Evolutionary conservation across 345 rosid species (phyloP), one percentile per base, ranked within the genome.

Genomic region (Cardiospermum halicacabum): DNA sequence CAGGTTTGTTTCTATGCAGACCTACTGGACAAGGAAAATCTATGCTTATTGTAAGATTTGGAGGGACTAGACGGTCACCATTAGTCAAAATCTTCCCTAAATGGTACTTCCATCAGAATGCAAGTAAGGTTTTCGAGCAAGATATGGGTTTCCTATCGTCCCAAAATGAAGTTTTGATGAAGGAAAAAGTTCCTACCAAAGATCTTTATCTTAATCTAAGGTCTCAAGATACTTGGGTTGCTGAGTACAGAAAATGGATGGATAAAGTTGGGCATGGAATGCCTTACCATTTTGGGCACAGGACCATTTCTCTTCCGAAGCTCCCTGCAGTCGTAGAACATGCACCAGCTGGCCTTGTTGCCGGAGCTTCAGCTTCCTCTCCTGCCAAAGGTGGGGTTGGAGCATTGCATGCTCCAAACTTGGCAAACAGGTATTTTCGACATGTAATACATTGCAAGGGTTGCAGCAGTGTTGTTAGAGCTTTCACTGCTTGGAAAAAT

Each of bases 1-100:
- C 92, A 0, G 91, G 91, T 50, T 78, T 93, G 54, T 90, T 90
- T 75, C 97, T 93, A 10, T 93, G 97, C 64, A 80, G 98, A 68
- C 97, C 98, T 54, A 86, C 94, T 0, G 98, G 98, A 54, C 98
- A 88, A 78, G 98, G 97, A 54, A 93, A 90, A 63, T 88, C 96
- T 48, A 93, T 93, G 98, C 89, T 93, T 32, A 88, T 93, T 57
- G 97, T 84, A 48, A 72, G 96, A 75, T 90, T 93, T 67, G 97
- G 97, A 5, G 75, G 73, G 39, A 93, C 98, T 6, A 82, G 69
- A 73, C 76, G 84, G 56, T 78, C 90, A 7, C 75, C 70, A 11
- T 55, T 85, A 57, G 66, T 79, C 3, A 80, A 83, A 62, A 32
- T 77, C 50, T 80, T 90, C 56, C 98, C 97, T 3, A 25, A 82